Evolutionary conservation across 495 filamentous ascomycete genomes (phyloP), one percentile per base, ranked within the genome.

Genomic region (Niebla homalea): DNA sequence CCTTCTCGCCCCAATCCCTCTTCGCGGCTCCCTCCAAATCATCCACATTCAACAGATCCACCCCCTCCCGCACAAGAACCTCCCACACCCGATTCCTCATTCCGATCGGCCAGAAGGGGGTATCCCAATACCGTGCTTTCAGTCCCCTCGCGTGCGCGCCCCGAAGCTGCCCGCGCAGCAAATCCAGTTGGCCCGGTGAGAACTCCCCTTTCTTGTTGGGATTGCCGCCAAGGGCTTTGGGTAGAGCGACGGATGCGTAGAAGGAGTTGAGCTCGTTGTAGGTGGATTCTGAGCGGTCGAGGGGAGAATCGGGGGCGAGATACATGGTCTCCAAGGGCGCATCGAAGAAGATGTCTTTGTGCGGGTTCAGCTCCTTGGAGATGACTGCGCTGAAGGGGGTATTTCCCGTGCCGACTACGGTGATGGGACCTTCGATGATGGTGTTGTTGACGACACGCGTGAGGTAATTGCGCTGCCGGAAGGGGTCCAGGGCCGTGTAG

Each of bases 51-150:
- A 87, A 57, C 36, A 84, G 62, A 49, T 81, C 79, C 18, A 83
- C 81, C 0, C 85, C 86, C 55, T 87, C 84, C 39, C 71, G 64
- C 23, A 80, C 70, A n/a, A 94, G 60, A 3, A 82, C 70, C 43
- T 77, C 66, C 87, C 87, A 93, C 16, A 93, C 65, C 49, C 77
- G 71, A 64, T 92, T 83, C 38, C 87, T 68, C 56, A 83, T 55
- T 43, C 77, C 74, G n/a, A 82, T 64, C 11, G 87, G 86, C 86
- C 87, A 93, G 49, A 64, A 64, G 0, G 87, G 86, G 20, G 83
- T 58, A n/a, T 79, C 76, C 87, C 87, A 93, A 61, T 89, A 93
- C 38, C 87, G 64, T 6, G 77, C 81, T 54, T 79, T 80, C 36
- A 93, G 65, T 0, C 87, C 85, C 57, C 76, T 75, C 16, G 61